Evolutionary conservation across 805 yeast genomes (phyloP).

Genomic region (Wickerhamomyces bovis): DNA sequence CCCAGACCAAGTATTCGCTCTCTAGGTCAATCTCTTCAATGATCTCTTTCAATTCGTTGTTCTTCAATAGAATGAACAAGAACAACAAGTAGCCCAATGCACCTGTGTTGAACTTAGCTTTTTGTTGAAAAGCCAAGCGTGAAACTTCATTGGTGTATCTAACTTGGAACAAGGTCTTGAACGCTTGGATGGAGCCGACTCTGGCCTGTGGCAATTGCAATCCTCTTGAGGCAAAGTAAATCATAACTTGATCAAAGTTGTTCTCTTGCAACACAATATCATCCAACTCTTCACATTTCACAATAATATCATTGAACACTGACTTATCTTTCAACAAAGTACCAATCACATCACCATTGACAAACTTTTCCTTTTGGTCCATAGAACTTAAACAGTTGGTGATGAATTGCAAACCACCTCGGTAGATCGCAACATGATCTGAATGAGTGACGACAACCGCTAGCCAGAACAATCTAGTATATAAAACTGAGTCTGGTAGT

Average conservation of each 20-base stretch:
- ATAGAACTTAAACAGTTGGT: slow-evolving; percentile 30
- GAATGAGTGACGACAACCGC: slow-evolving; percentile 29
- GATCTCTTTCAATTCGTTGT: slow-evolving; percentile 30
- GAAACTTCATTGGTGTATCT: slow-evolving; percentile 32
- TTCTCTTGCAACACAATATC: slow-evolving; percentile 33
- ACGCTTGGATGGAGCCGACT: slow-evolving; percentile 39
- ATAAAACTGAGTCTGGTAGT: slow-evolving; percentile 25
- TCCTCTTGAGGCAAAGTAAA: slow-evolving; percentile 48
- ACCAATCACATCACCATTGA: slow-evolving; percentile 21
- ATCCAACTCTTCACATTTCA: slow-evolving; percentile 36
- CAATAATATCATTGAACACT: slow-evolving; percentile 35
- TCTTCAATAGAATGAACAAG: slow-evolving; percentile 30
- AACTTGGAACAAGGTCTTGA: slow-evolving; percentile 37
- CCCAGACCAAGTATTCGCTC: slow-evolving; percentile 27
- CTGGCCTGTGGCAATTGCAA: slow-evolving; percentile 51
- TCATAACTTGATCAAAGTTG: slow-evolving; percentile 47
- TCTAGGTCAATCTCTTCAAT: slow-evolving; percentile 31
- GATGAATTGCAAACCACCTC: slow-evolving; percentile 34
- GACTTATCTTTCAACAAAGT: slow-evolving; percentile 24
- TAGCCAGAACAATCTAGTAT: slow-evolving; percentile 33
- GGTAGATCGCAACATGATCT: slow-evolving; percentile 29
- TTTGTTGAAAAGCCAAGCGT: slow-evolving; percentile 11
- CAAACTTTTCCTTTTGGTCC: slow-evolving; percentile 25
- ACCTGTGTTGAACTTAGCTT: slow-evolving; percentile 4
- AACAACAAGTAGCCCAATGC: slow-evolving; percentile 26